Conservation (phyloP, 1,284 basidiomycete species). For the Apiotrichum mycotoxinovorans region DNA sequence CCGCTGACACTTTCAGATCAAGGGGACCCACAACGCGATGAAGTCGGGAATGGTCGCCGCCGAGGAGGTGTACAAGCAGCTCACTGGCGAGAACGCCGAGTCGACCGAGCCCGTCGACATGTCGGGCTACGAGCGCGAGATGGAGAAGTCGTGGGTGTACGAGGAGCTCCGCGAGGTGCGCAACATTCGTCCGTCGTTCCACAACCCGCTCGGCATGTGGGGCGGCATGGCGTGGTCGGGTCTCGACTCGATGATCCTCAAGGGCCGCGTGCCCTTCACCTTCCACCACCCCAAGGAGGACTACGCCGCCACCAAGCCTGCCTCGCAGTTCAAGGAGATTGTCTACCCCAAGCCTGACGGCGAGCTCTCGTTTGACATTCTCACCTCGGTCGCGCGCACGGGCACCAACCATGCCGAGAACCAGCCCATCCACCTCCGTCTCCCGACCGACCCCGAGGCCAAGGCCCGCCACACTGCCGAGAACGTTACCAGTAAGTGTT, state of each 20-base stretch:
- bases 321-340: constrained; percentile 72
- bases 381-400: constrained; percentile 86
- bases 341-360: constrained; percentile 87
- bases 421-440: constrained; percentile 83
- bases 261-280: constrained; percentile 88
- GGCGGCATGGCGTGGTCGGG: constrained; percentile 91
- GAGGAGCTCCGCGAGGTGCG: constrained; percentile 85
- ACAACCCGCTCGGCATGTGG: constrained; percentile 75
- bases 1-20: constrained; percentile 58
- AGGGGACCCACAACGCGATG: constrained; percentile 99
- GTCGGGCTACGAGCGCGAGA: constrained; percentile 67
- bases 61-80: constrained; percentile 72
- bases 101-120: constrained; percentile 59
- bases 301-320: constrained; percentile 67
- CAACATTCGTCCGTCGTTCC: constrained; percentile 89
- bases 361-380: constrained; percentile 87
- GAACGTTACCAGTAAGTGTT: constrained; percentile 58
- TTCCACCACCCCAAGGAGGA: constrained; percentile 71
- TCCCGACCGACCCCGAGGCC: constrained; percentile 56
- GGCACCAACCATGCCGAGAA: constrained; percentile 97
- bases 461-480: constrained; percentile 65
- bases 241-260: constrained; percentile 78
- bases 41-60: constrained; percentile 97
- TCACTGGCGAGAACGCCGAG: constrained; percentile 45
- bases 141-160: constrained; percentile 82